Base-by-base conservation (phyloP, 140 eudicot genomes). In the Erigeron philadelphicus region DNA sequence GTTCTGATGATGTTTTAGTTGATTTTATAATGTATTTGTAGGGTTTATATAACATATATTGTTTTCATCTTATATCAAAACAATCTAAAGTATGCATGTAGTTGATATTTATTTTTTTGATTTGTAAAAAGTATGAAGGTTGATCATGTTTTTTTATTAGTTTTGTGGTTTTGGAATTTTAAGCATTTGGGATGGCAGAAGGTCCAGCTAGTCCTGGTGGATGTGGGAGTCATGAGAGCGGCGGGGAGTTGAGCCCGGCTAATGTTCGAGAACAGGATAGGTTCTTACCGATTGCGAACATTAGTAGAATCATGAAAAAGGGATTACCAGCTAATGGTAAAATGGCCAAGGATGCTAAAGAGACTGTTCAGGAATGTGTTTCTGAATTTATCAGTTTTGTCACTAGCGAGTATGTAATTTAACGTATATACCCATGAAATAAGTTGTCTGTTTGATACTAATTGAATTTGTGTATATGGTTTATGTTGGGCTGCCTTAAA, bases 321-420 rank as follows among this genome's bases (percentile, higher is more conserved):
- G 96, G 78, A 7, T 80, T 89, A 43, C 96, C 95, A 1, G 83
- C 95, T 12, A 89, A 89, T 57, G 96, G 89, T 0, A 89, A 89
- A 60, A 87, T 89, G 59, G 90, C 96, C 0, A 89, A 89, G 75
- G 96, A 89, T 35, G 89, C 96, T 7, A 89, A 89, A 77, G 96
- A 89, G 77, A 87, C 89, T 45, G 95, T 89, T 59, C 96, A 89
- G 83, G 96, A 89, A 61, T 87, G 95, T 23, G 95, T 89, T 7
- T 89, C 96, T 9, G 96, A 89, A 84, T 89, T 89, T 67, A 87
- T 89, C 72, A 84, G 95, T 71, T 89, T 89, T 69, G 76, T 89
- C 62, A 89, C 96, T 23, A 87, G 96, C 95, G 96, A 89, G 96
- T 89, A 84, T 10, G 67, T 55, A 8, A 54, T 16, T 58, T 58